Evolutionary conservation across 257 asterid genomes (phyloP), one percentile per base, ranked within the genome.

Genomic region (Solanum piurae): DNA sequence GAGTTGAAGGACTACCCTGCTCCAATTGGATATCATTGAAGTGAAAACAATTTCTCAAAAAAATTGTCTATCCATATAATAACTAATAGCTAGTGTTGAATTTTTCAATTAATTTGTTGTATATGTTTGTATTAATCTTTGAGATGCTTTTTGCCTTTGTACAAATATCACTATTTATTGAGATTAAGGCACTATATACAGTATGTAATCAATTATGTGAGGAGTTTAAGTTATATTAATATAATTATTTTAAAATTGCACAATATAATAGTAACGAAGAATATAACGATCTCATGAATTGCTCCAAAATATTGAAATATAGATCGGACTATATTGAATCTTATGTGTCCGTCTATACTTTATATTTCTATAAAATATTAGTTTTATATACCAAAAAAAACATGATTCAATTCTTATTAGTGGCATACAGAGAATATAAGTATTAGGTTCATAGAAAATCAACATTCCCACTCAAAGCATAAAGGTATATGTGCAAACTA

Each of bases 1-100:
- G 90, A 92, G 83, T 79, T 93, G 84, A 93, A 91, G 89, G 91
- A 88, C 42, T 88, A 89, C 46, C 91, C 93, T 18, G 95, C 96
- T 0, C 96, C 96, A 36, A 3, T 92, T 89, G 94, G 93, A 42
- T 93, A 92, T 74, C 94, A 92, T 55, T 93, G 86, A 91, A 36
- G 20, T 21, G 52, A 10, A 34, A 20, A 20, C 31, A 21, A 69
- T 69, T 14, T 69, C 37, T 16, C 25, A 71, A 71, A 71, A 71
- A 4, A 3, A 14, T 7, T 71, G 40, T 71, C 42, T 49, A 49
- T 16, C 23, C 62, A 16, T 52, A 6, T 52, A 33, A 52, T n/a
- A 68, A 4, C 23, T 25, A 14, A 71, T 33, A 13, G 21, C 3
- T 16, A 4, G 2, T 71, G 13, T 71, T 31, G 13, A 71, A 16